Percentiles rank a stretch among this genome's conserved stretches.
phyloP scores from a whole-genome alignment of 768 basidiomycete species.

The Clitopilus passeckerianus region DNA sequence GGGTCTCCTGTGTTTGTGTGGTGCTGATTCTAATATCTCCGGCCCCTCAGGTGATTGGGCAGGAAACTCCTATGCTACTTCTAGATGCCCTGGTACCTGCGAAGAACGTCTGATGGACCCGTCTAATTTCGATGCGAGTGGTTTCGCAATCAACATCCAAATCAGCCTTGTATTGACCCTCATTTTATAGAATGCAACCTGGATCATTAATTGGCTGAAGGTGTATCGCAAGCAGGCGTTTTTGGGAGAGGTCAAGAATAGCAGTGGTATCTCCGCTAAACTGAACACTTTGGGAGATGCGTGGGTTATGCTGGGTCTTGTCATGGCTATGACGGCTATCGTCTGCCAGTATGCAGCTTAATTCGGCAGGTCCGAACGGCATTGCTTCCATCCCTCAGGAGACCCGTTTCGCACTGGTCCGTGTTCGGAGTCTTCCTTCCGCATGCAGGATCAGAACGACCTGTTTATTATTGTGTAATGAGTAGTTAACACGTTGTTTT shows the following conservation, averaged over 20 bases:
- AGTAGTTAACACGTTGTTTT: neutral
- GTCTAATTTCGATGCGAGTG: slow-evolving; percentile 64
- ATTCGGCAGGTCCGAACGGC: too few species aligned
- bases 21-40: neutral
- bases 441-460: too few species aligned
- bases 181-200: slow-evolving; percentile 60
- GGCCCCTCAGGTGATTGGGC: slow-evolving; percentile 70
- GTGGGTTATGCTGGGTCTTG: neutral
- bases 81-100: slow-evolving; percentile 73
- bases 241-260: slow-evolving; percentile 24
- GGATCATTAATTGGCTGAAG: slow-evolving; percentile 75
- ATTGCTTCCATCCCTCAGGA: too few species aligned
- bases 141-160: slow-evolving; percentile 1
- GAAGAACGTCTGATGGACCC: slow-evolving; percentile 59
- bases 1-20: slow-evolving; percentile 1
- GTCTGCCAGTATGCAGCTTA: neutral
- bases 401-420: neutral
- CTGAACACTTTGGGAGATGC: neutral
- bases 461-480: too few species aligned
- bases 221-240: slow-evolving; percentile 62
- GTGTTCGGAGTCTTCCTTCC: neutral
- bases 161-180: neutral
- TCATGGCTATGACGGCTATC: neutral
- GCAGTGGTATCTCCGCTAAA: neutral
- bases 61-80: slow-evolving; percentile 72